Evolutionary conservation across 495 filamentous ascomycete species (phyloP), one percentile per base, ranked within the genome.

Genomic region (Thozetella sp.): DNA sequence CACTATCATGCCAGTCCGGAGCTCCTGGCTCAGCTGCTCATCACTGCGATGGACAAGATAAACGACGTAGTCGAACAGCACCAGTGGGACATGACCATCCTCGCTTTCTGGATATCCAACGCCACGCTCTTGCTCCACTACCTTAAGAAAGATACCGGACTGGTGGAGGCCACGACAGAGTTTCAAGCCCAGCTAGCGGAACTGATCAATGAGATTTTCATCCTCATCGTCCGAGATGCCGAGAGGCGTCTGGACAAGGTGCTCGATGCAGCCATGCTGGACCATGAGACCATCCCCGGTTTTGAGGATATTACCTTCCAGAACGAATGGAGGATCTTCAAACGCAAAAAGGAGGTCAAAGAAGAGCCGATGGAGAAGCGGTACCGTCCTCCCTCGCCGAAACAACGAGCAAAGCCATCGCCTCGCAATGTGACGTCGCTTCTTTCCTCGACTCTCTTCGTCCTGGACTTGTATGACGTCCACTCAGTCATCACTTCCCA

Each of bases 21-120:
- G 57, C 79, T 99, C 10, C 76, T 99, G 15, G 88, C 81, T 15
- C 88, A 86, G 25, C 83, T 98, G 9, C 84, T 98, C 9, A 80
- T 90, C 25, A 90, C 89, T 22, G 93, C 95, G 26, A 96, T 94
- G 83, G 91, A 97, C 53, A 97, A 94, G 74, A 97, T 99, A 61
- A 97, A 98, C 64, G 88, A 91, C 54, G 93, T 97, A 43, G 93
- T 99, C 25, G 96, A 97, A 68, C 84, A 83, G 37, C 86, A 97
- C 65, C 95, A 99, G 66, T 97, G 95, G 94, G 95, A 99, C 67
- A 99, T 99, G 95, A 99, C 95, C 0, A 95, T 98, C 60, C 80
- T 98, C 19, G 96, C 95, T 1, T 99, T 98, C 67, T 99, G 95
- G 95, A 91, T 97, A 67, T 98, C 96, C 10, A 99, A 99, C 71